Base-by-base conservation (phyloP, 169 alveolate species). In the Eimeria tenella region DNA sequence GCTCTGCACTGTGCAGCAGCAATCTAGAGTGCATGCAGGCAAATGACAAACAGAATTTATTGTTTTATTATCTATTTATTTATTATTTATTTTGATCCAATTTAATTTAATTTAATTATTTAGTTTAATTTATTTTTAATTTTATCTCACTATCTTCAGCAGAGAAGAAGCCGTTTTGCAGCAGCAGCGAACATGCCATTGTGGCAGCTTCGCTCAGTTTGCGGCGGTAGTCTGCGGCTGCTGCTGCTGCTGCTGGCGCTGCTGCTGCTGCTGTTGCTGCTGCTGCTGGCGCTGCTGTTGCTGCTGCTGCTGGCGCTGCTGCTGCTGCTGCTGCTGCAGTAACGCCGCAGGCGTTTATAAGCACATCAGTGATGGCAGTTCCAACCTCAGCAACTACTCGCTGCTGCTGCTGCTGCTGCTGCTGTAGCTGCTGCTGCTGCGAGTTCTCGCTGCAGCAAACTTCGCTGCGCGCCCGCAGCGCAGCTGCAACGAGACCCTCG, bases 131-230 rank as follows among this genome's bases (percentile, higher is more conserved):
- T 0, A 11, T 58, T 58, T 58, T 11, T 15, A 58, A 15, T 11
- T 10, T 58, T 58, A 15, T 15, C 17, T 42, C 63, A 75, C 86
- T 13, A 65, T 75, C 86, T 75, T 5, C 42, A 5, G 65, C 65
- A 9, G 86, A 11, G 25, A 75, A 6, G 19, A 75, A 52, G 86
- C 23, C 49, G 86, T 52, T 75, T 0, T 75, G 86, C 86, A 75
- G 86, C 86, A 75, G 86, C 86, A 75, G 10, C 17, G 86, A 17
- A 62, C 86, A 75, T 42, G 86, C 63, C n/a, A 62, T 15, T 19
- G 86, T 42, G 21, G 86, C 86, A 4, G 86, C 86, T 9, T 75
- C 86, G 31, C 63, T 49, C 25, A 75, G 68, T 62, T 75, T 75
- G n/a, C 63, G 55, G 63, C 19, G 60, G 60, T 21, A 75, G 63